A percentile compares a stretch with the other conserved stretches of the same genome.
These are phyloP conservation scores for Teratosphaeria nubilosa DNA, from an alignment of 2,329 filamentous ascomycete genomes.

Conservation along the genomic window DNA sequence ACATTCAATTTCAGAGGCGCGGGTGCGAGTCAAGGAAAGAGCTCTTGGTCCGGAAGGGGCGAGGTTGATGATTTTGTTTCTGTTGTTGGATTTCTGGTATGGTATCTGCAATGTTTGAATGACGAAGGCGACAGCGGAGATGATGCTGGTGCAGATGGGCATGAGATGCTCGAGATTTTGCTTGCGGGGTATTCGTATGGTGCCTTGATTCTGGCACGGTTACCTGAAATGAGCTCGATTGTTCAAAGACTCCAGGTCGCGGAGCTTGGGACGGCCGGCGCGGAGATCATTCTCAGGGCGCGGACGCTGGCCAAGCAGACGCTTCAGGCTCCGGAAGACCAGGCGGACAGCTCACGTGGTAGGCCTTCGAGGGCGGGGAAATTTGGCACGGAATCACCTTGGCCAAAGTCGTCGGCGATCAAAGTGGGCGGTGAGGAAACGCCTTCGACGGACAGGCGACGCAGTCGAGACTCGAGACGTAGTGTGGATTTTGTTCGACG, in stretches of 20 bases:
- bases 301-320: slow-evolving; percentile 56
- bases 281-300: slow-evolving; percentile 62
- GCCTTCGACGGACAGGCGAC: slow-evolving; percentile 27
- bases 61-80: slow-evolving; percentile 77
- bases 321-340: slow-evolving; percentile 35
- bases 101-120: slow-evolving; percentile 55
- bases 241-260: slow-evolving; percentile 49
- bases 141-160: not conserved
- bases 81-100: slow-evolving; percentile 66
- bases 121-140: not conserved
- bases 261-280: slow-evolving; percentile 45
- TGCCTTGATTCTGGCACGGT: slow-evolving; percentile 64
- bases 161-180: slow-evolving; percentile 32
- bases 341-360: slow-evolving; percentile 25
- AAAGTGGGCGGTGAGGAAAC: slow-evolving; percentile 40
- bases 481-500: slow-evolving; percentile 27
- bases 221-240: slow-evolving; percentile 51
- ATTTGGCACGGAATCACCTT: slow-evolving; percentile 5
- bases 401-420: slow-evolving; percentile 8
- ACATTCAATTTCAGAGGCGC: slow-evolving; percentile 94
- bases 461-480: slow-evolving; percentile 31
- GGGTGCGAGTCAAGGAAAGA: slow-evolving; percentile 60
- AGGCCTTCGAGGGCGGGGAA: slow-evolving; percentile 11
- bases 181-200: slow-evolving; percentile 87
- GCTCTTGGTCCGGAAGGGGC: slow-evolving; percentile 76